Base-by-base conservation (phyloP, 2,329 filamentous ascomycete species). In the Monosporascus ibericus region DNA sequence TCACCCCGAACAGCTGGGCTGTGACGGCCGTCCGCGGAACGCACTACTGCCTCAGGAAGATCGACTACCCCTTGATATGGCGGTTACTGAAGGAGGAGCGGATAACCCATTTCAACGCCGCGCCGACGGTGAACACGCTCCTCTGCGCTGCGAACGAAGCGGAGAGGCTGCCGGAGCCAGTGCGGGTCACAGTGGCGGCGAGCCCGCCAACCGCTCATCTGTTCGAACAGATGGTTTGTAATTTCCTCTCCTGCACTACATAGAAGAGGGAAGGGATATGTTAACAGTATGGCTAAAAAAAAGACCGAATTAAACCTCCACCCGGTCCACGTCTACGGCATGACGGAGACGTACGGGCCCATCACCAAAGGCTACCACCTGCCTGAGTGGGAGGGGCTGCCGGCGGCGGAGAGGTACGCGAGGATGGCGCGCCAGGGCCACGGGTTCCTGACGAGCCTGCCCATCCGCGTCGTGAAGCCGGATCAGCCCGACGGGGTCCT, bases 41-140 rank as follows among this genome's bases (percentile, higher is more conserved):
- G 3, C 91, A 97, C 69, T 91, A 96, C 67, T 96, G 92, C 63
- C 76, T 99, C 18, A 82, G 94, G 55, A 97, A 96, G 75, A 90
- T 99, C 58, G 91, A 97, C 71, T 99, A 99, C 66, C 84, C 89
- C 0, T 77, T 92, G 53, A 95, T 99, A 55, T 99, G 94, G 94
- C 81, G 81, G 48, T 73, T 99, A 4, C 74, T 99, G 36, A 95
- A 91, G 64, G 81, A 90, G 49, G 89, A 97, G 70, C 77, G 82
- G 6, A 87, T 99, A 58, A 97, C 91, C 0, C 94, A 99, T 70
- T 97, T 95, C 74, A 95, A 92, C 65, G 92, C 92, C 1, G 94
- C 92, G 0, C 94, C 94, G 0, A 99, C 94, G 0, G 94, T 99
- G 49, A 97, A 97, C 68, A 99, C 92, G 0, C 74, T 97, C 1